Conservation (phyloP, 805 yeast species). For the Wickerhamomyces bovis region DNA sequence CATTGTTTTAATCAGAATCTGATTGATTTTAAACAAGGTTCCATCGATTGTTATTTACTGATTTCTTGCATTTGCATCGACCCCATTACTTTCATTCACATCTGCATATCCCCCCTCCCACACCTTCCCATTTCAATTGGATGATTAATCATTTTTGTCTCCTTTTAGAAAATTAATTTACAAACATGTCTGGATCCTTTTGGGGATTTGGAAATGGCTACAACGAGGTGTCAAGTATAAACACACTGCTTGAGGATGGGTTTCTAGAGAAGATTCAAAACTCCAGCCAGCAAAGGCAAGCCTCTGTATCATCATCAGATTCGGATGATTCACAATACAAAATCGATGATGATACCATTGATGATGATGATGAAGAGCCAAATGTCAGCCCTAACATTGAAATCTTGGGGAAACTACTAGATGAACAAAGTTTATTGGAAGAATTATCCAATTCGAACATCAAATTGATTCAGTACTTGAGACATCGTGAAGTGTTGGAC, state of each 20-base stretch:
- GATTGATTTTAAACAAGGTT: background rate
- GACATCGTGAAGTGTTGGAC: constrained; percentile 69
- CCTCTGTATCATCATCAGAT: constrained; percentile 15
- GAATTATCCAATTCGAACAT: constrained; percentile 69
- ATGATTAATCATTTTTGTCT: background rate
- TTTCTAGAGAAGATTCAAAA: constrained; percentile 39
- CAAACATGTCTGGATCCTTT: constrained; percentile 40
- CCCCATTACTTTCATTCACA: background rate
- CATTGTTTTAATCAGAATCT: background rate
- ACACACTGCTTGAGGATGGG: constrained; percentile 36
- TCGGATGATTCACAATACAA: constrained; percentile 16
- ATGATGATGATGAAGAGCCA: constrained; percentile 28
- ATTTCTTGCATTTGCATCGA: background rate
- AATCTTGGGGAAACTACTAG: constrained; percentile 54
- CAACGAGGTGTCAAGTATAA: constrained; percentile 47
- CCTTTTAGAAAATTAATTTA: background rate
- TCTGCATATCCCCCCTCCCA: background rate
- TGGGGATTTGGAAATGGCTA: constrained; percentile 61
- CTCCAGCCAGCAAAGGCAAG: constrained; percentile 23
- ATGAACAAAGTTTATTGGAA: constrained; percentile 68
- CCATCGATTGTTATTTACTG: background rate
- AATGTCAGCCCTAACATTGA: constrained; percentile 35
- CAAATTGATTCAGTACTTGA: constrained; percentile 69
- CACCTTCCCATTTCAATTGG: background rate
- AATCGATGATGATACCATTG: constrained; percentile 24